Conservation (phyloP, 306 rosid genomes). For the Ormosia semicastrata region DNA sequence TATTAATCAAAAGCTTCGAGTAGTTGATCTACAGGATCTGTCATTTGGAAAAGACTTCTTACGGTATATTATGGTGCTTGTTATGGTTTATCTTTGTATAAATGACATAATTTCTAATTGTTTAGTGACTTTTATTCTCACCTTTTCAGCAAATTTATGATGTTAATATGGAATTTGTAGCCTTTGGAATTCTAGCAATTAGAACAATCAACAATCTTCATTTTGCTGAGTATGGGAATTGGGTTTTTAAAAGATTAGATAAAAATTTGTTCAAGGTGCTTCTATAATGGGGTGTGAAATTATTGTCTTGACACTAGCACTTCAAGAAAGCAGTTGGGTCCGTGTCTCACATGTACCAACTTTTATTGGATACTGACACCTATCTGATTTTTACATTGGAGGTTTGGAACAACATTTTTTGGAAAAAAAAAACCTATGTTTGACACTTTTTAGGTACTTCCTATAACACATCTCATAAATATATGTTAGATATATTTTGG, state of each 20-base stretch:
- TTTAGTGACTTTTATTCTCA: slow-evolving; percentile 17
- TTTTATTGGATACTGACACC: not conserved
- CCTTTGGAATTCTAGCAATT: not conserved
- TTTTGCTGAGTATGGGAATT: slow-evolving; percentile 6
- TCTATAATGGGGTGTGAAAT: not conserved
- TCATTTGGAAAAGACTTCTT: slow-evolving; percentile 66
- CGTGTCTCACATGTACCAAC: not conserved
- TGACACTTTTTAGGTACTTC: not conserved
- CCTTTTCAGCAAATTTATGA: slow-evolving; percentile 15
- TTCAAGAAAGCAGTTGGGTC: not conserved
- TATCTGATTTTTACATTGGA: not conserved
- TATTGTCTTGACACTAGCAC: not conserved
- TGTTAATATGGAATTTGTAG: slow-evolving; percentile 5
- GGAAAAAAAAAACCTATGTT: not conserved
- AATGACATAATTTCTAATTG: slow-evolving; percentile 11
- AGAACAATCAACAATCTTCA: slow-evolving; percentile 14
- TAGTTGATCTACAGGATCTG: slow-evolving; percentile 64
- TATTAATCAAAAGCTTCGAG: slow-evolving; percentile 69
- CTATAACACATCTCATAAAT: not conserved
- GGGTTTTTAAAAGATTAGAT: slow-evolving; percentile 11
- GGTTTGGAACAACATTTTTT: not conserved
- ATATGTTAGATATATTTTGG: not conserved
- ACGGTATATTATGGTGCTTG: slow-evolving; percentile 52
- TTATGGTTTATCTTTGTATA: slow-evolving; percentile 25
- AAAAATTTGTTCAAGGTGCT: not conserved